These are phyloP conservation scores for Blastosporella zonata DNA, from an alignment of 1,284 basidiomycete species.

Conservation along the genomic window DNA sequence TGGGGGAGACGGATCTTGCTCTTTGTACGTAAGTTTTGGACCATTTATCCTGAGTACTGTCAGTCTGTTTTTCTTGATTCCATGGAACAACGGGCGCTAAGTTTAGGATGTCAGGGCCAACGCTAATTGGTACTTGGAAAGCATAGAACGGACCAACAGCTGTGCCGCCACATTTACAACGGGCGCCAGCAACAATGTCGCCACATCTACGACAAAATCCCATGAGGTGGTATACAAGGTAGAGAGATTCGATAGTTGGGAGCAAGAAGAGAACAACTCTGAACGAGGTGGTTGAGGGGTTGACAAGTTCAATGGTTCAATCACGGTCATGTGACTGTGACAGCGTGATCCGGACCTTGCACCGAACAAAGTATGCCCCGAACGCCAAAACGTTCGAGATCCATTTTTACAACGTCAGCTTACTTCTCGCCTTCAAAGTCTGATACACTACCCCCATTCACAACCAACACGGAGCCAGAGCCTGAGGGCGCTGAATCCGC, in stretches of 20 bases:
- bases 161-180: slow-evolving; percentile 75
- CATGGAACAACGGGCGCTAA: slow-evolving; percentile 68
- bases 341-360: too few relatives aligned
- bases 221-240: slow-evolving; percentile 38
- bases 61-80: slow-evolving; percentile 45
- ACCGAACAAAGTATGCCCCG: too few relatives aligned
- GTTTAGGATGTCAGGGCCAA: slow-evolving; percentile 9
- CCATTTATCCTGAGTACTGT: slow-evolving; percentile 61
- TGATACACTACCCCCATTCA: not conserved
- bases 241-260: slow-evolving; percentile 5
- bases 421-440: slow-evolving; percentile 12
- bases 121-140: not conserved
- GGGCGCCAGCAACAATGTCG: slow-evolving; percentile 65
- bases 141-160: slow-evolving; percentile 58
- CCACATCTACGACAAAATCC: slow-evolving; percentile 80
- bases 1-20: slow-evolving; percentile 38
- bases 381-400: not conserved
- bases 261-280: not conserved
- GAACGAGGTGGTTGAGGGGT: not conserved
- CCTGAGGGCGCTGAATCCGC: not conserved
- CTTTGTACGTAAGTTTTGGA: slow-evolving; percentile 69
- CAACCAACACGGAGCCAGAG: not conserved
- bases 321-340: slow-evolving; percentile 18
- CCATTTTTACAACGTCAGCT: slow-evolving; percentile 6
- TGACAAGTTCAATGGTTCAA: too few relatives aligned